phyloP scores from a whole-genome alignment of 1,284 basidiomycete species.

The Clitocybe nebularis region DNA sequence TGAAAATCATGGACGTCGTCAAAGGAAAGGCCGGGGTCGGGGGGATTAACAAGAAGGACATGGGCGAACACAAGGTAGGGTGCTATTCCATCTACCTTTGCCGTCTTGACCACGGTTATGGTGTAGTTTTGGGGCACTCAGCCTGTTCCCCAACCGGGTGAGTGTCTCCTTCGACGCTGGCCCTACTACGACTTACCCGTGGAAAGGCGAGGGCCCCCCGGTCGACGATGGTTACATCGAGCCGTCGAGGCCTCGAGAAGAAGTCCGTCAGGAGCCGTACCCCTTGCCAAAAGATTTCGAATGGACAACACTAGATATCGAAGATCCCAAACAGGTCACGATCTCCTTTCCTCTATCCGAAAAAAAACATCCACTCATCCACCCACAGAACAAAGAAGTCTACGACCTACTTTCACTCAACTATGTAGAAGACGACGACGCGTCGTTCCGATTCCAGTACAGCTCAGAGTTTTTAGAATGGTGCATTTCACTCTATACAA shows the following conservation, averaged over 20 bases:
- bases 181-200: conserved; percentile 5
- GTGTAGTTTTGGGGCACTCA: conserved; percentile 92
- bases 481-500: conserved; percentile 38
- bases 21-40: conserved; percentile 68
- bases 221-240: conserved; percentile 88
- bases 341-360: conserved; percentile 1
- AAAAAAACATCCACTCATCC: neutral
- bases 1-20: conserved; percentile 71
- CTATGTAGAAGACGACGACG: conserved; percentile 97
- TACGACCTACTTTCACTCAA: conserved; percentile 90
- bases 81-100: conserved; percentile 1
- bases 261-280: conserved; percentile 86
- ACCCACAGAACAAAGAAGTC: conserved; percentile 78
- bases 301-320: conserved; percentile 86
- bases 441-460: conserved; percentile 95
- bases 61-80: conserved; percentile 83
- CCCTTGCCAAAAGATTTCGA: conserved; percentile 91
- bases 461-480: conserved; percentile 93
- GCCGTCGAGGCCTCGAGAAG: conserved; percentile 67
- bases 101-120: conserved; percentile 5
- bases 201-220: conserved; percentile 60
- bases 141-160: conserved; percentile 87
- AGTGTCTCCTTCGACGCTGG: conserved; percentile 12
- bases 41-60: conserved; percentile 72
- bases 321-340: conserved; percentile 65